Percentiles rank a stretch among this genome's conserved stretches.
These are phyloP conservation scores for Mrakia gelida DNA, from an alignment of 768 basidiomycete species.

Conservation along the genomic window DNA sequence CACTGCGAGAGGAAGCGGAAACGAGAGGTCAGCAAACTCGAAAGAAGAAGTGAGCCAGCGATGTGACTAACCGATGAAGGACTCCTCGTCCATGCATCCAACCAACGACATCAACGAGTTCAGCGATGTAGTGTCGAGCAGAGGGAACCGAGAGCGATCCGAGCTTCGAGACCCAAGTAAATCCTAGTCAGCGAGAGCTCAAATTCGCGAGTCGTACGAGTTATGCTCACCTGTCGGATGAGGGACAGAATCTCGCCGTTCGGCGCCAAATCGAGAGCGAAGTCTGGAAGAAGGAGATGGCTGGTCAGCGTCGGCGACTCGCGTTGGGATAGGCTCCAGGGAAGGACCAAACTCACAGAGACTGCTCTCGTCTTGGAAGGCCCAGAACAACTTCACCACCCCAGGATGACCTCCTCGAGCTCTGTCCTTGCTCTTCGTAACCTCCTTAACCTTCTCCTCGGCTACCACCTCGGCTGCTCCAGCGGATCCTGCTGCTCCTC, in stretches of 20 bases:
- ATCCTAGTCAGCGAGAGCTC: too few species aligned
- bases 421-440: constrained; percentile 25
- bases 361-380: constrained; percentile 78
- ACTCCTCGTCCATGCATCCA: constrained; percentile 89
- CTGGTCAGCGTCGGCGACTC: not conserved
- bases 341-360: constrained; percentile 59
- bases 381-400: constrained; percentile 71
- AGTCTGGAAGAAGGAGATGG: constrained; percentile 17
- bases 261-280: constrained; percentile 32
- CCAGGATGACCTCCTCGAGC: constrained; percentile 61
- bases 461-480: not conserved
- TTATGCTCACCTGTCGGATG: constrained; percentile 7
- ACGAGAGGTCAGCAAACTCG: not conserved
- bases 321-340: not conserved
- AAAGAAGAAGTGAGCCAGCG: not conserved
- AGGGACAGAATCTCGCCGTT: constrained; percentile 32
- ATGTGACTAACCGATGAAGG: constrained; percentile 59
- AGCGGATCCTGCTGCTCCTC: not conserved
- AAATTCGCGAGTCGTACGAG: not conserved
- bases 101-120: constrained; percentile 78
- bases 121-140: constrained; percentile 79
- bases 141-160: constrained; percentile 82
- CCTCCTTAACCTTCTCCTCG: constrained; percentile 14
- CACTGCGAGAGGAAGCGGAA: constrained; percentile 33
- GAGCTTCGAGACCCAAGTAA: constrained; percentile 44